A percentile compares a stretch with the other conserved stretches of the same genome.
These are phyloP conservation scores for Talaromyces sp. DNA, from an alignment of 2,329 filamentous ascomycete genomes.

Conservation along the genomic window DNA sequence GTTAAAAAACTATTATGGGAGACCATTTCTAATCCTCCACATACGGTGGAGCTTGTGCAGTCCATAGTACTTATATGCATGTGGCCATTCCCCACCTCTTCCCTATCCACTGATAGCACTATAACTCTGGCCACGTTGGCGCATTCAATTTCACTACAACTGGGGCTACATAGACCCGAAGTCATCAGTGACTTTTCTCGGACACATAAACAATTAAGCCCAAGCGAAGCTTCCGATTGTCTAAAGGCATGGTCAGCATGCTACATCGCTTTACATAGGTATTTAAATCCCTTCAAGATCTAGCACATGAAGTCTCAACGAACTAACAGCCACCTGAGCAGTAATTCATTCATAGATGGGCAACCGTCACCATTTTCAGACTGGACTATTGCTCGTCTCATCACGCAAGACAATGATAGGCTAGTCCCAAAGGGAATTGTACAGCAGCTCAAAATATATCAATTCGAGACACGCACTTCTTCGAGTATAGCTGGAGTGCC, in stretches of 20 bases:
- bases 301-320: neutral
- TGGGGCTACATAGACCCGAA: constrained; percentile 25
- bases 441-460: constrained; percentile 17
- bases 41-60: constrained; percentile 23
- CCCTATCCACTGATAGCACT: constrained; percentile 20
- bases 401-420: neutral
- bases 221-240: constrained; percentile 17
- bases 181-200: constrained; percentile 21
- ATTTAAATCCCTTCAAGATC: neutral
- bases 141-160: constrained; percentile 21
- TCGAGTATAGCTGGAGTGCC: constrained; percentile 10
- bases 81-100: constrained; percentile 26
- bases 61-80: constrained; percentile 23
- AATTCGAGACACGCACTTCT: constrained; percentile 17
- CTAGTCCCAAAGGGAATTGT: constrained; percentile 9
- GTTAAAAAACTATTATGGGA: constrained; percentile 20
- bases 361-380: constrained; percentile 5
- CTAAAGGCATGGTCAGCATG: constrained; percentile 24
- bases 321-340: neutral
- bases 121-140: constrained; percentile 21
- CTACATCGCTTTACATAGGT: constrained; percentile 21
- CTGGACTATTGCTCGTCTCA: constrained; percentile 13
- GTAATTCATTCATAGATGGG: constrained; percentile 6
- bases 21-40: constrained; percentile 21
- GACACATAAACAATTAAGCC: constrained; percentile 17